A percentile compares a stretch with the other conserved stretches of the same genome.
Conservation (phyloP, 305 asterid genomes). For the Fraxinus velutina region DNA sequence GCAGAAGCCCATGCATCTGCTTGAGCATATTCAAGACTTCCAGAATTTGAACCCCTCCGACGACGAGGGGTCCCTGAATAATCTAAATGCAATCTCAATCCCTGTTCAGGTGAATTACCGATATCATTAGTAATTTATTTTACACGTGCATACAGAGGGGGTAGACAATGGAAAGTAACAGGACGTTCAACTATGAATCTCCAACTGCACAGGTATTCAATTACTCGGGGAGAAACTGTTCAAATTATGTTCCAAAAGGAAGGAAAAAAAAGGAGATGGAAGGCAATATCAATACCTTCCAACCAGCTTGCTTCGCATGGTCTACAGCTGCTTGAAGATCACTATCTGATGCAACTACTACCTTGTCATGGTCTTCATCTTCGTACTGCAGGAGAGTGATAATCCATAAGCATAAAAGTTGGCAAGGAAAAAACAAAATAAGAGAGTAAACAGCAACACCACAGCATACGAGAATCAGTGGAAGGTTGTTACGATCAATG, state of each 20-base stretch:
- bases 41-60: conserved; percentile 41
- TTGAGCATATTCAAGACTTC: conserved; percentile 45
- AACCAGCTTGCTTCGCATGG: conserved; percentile 84
- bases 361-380: conserved; percentile 87
- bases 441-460: neutral
- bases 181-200: neutral
- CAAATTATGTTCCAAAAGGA: neutral
- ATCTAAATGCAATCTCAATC: conserved; percentile 70
- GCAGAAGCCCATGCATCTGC: conserved; percentile 70
- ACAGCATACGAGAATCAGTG: conserved; percentile 73
- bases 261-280: neutral
- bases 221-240: neutral
- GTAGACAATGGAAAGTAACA: neutral
- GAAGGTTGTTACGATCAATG: conserved; percentile 77
- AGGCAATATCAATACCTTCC: conserved; percentile 65
- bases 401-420: conserved; percentile 23
- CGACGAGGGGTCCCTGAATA: conserved; percentile 44
- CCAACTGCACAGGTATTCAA: neutral
- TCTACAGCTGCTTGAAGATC: conserved; percentile 91
- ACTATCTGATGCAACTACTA: conserved; percentile 77
- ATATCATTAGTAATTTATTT: neutral
- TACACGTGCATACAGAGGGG: neutral
- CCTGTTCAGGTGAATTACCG: conserved; percentile 38
- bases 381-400: conserved; percentile 59
- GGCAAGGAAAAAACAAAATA: conserved; percentile 1